Evolutionary conservation across 78 protist genomes (phyloP).

Genomic region (Abeoforma whisleri): DNA sequence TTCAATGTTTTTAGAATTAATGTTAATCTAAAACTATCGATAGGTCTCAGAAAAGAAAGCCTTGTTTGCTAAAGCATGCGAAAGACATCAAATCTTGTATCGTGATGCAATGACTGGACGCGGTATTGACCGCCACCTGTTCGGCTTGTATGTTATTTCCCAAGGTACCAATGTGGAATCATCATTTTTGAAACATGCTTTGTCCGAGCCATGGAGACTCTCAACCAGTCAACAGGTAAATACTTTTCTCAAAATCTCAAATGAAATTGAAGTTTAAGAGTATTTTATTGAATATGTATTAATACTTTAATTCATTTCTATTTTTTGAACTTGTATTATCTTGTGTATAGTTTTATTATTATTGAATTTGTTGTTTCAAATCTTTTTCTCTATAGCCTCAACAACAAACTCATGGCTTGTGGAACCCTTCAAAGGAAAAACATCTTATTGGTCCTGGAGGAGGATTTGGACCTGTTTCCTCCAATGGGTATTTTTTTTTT

Average conservation of each 20-base stretch:
- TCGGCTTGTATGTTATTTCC: conserved; percentile 51
- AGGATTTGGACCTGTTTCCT: conserved; percentile 55
- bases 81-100: background rate
- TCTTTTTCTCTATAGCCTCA: too few species aligned
- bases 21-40: too few species aligned
- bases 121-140: conserved; percentile 54
- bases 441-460: conserved; percentile 40
- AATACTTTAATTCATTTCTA: too few species aligned
- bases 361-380: too few species aligned
- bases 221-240: conserved; percentile 35
- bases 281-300: too few species aligned
- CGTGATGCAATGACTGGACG: conserved; percentile 34
- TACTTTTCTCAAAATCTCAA: background rate
- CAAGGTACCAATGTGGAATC: conserved; percentile 35
- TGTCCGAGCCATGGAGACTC: conserved; percentile 44
- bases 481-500: too few species aligned
- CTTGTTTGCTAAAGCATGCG: background rate
- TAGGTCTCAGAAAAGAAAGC: background rate
- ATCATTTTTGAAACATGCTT: conserved; percentile 41
- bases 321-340: background rate
- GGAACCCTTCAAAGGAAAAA: background rate
- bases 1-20: too few species aligned
- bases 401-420: background rate
- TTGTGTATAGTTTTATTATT: background rate
- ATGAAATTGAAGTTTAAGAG: too few species aligned